Evolutionary conservation across 176 grass and related monocot genomes (phyloP), one percentile per base, ranked within the genome.

Genomic region (Carex pumila): DNA sequence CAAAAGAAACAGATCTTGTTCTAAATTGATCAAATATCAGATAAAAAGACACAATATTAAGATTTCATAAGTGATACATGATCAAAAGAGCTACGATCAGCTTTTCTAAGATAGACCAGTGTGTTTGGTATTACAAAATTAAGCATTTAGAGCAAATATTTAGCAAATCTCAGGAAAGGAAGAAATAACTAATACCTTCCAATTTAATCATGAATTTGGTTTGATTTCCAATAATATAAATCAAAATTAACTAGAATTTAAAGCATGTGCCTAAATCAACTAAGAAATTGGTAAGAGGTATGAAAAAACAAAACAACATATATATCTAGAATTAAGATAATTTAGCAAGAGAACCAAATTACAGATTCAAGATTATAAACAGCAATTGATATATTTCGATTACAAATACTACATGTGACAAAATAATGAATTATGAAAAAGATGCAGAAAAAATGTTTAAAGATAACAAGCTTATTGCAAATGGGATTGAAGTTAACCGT

Each of bases 121-220:
- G n/a, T 74, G 71, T 30, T 75, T 25, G 13, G 13, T 5, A 17
- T 8, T 17, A 68, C 2, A 36, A 67, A 32, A 34, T 15, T 14
- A 17, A 68, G 31, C 4, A 36, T 37, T 68, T 37, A 25, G 71
- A 52, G 19, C 29, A 75, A 25, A 75, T 14, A 75, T 53, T 52
- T 53, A 75, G 45, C n/a, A 75, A 75, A 75, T 53, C n/a, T 75
- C 11, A 75, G 25, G 47, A 30, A 73, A 73, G n/a, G 45, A 71
- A 43, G 57, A 25, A 50, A 29, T 4, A 75, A 72, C 41, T 21
- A 72, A 71, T 71, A 30, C 71, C 43, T 29, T 75, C 71, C 71
- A 75, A 53, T 53, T 9, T 39, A 71, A 70, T 14, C 29, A 36
- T 32, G 64, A 50, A 74, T 12, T 50, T 25, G 71, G 12, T 25